Percentiles rank a stretch among this genome's conserved stretches.
Evolutionary conservation across 2,329 filamentous ascomycete genomes (phyloP).

Genomic region (Microcyclospora pomicola): DNA sequence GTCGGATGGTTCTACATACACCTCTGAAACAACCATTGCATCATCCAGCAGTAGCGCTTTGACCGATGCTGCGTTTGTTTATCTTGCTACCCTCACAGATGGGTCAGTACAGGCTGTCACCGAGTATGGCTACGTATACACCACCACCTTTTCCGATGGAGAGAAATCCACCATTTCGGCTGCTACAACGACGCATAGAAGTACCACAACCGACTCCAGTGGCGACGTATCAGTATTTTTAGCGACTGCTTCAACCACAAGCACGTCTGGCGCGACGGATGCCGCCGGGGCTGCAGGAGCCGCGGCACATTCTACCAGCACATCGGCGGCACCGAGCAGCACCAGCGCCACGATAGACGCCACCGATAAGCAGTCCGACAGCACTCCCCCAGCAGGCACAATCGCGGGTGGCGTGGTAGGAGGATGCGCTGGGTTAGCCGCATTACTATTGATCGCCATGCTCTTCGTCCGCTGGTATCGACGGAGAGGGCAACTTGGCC

Average conservation of each 20-base stretch:
- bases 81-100: conserved; percentile 14
- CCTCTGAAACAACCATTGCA: neutral
- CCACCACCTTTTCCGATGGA: conserved; percentile 15
- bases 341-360: conserved; percentile 2
- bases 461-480: conserved; percentile 41
- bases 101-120: conserved; percentile 15
- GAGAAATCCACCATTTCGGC: conserved; percentile 12
- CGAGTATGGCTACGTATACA: conserved; percentile 9
- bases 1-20: neutral
- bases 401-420: conserved; percentile 51
- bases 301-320: conserved; percentile 1
- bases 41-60: neutral
- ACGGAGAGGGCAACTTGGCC: conserved; percentile 13
- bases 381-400: conserved; percentile 33
- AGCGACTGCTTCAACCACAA: neutral
- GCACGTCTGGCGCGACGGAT: neutral
- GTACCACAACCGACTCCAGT: too few species aligned
- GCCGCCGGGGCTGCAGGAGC: neutral
- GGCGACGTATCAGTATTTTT: neutral
- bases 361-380: conserved; percentile 4
- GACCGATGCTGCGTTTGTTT: conserved; percentile 6
- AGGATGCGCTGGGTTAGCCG: conserved; percentile 43
- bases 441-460: conserved; percentile 37
- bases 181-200: neutral
- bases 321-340: conserved; percentile 2